Percentiles rank a stretch among this genome's conserved stretches.
Conservation (phyloP, 2,329 filamentous ascomycete genomes). For the Phaeophleospora eucalypticola region DNA sequence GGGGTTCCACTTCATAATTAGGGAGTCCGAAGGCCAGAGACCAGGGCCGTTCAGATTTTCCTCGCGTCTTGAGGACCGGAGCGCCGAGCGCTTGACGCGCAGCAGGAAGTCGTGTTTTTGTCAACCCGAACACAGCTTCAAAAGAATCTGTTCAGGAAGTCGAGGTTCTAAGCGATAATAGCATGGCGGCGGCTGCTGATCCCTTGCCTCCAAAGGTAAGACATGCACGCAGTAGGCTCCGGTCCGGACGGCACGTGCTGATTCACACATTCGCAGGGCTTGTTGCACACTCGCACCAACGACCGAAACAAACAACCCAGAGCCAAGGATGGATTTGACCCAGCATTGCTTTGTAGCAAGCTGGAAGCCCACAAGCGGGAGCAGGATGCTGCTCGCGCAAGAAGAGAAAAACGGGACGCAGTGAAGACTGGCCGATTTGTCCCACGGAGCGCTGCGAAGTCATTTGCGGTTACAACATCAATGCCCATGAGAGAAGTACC, state of each 20-base stretch:
- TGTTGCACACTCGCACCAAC: background rate
- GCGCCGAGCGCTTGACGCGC: too few species aligned
- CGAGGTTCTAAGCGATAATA: too few species aligned
- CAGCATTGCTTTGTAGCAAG: slow-evolving; percentile 18
- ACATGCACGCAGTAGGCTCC: too few species aligned
- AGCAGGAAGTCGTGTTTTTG: too few species aligned
- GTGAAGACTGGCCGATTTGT: slow-evolving; percentile 11
- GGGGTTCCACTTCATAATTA: background rate
- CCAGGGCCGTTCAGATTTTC: background rate
- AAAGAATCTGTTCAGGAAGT: too few species aligned
- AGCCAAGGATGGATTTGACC: slow-evolving; percentile 10
- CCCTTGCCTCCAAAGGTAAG: slow-evolving; percentile 6
- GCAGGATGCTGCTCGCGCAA: slow-evolving; percentile 12
- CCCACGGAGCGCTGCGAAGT: slow-evolving; percentile 15
- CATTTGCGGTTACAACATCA: slow-evolving; percentile 16
- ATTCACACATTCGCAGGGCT: slow-evolving; percentile 1
- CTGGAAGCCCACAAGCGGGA: slow-evolving; percentile 18
- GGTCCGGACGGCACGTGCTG: too few species aligned
- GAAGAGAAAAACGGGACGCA: slow-evolving; percentile 13
- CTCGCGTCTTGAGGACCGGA: too few species aligned
- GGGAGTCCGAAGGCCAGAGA: background rate
- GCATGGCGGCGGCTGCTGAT: slow-evolving; percentile 4
- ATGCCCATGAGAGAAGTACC: slow-evolving; percentile 1
- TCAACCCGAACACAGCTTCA: too few species aligned
- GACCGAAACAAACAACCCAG: background rate